Evolutionary conservation across 2,329 filamentous ascomycete species (phyloP), one percentile per base, ranked within the genome.

Genomic region (Colletotrichum melonis): DNA sequence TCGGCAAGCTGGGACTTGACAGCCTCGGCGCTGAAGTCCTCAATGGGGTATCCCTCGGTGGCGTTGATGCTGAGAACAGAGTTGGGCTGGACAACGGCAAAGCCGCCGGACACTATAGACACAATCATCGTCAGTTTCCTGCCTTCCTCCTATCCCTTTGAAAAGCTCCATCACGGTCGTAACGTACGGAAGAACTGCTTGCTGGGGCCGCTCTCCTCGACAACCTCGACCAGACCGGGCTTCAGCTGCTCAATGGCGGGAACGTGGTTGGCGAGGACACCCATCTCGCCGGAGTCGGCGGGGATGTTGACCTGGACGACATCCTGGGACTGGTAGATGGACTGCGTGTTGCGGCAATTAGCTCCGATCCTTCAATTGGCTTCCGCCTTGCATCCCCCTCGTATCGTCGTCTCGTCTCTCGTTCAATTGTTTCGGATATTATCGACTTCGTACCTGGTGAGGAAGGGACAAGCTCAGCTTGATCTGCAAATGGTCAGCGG

Each of bases 161-260:
- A 77, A 78, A 74, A 72, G 57, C 67, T 65, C 24, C 67, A 42
- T 26, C 49, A 72, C 42, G 19, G 57, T 24, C 57, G 60, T 22
- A 57, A 92, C 95, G 80, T 94, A 98, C 95, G 91, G 93, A 99
- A 99, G 89, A 97, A 99, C 87, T 97, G 94, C 92, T 99, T 99
- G 93, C 84, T 88, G 82, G 89, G 89, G 82, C 95, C 94, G 82
- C 88, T 91, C 91, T 99, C 97, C 90, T 98, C 96, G 78, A 98
- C 91, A 82, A 99, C 90, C 90, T 98, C 96, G 79, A 99, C 90
- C 79, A 98, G 88, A 82, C 97, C 97, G 75, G 97, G 95, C 91
- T 97, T 98, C 86, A 99, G 90, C 90, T 99, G 97, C 90, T 99
- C 97, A 83, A 99, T 98, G 75, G 95, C 95, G 77, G 97, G 95